These are phyloP conservation scores for Rhodotorula graminis DNA, from an alignment of 768 basidiomycete genomes.

Conservation along the genomic window DNA sequence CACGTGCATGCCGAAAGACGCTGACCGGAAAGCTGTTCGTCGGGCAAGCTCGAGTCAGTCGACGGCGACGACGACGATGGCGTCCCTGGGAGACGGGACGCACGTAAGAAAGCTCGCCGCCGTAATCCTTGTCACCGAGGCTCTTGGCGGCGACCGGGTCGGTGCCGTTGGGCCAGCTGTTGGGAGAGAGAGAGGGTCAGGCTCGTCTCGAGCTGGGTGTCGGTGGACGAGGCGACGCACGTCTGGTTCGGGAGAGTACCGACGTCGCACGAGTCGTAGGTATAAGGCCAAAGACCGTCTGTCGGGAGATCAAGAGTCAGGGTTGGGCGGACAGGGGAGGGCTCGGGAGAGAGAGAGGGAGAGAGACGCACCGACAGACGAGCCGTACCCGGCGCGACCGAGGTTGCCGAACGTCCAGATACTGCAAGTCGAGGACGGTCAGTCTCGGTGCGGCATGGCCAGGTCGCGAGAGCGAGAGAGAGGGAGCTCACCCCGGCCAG, in stretches of 20 bases:
- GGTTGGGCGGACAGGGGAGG: neutral
- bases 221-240: neutral
- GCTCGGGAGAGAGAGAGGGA: neutral
- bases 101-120: constrained; percentile 42
- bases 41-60: constrained; percentile 45
- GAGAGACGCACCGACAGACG: constrained; percentile 56
- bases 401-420: constrained; percentile 56
- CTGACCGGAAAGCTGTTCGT: constrained; percentile 76
- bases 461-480: too few relatives aligned
- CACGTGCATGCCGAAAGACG: constrained; percentile 83
- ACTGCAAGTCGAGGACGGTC: neutral
- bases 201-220: too few relatives aligned
- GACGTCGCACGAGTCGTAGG: constrained; percentile 66
- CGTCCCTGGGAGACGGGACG: neutral
- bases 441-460: too few relatives aligned
- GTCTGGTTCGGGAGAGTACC: constrained; percentile 62
- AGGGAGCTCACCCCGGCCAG: constrained; percentile 20
- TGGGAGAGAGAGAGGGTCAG: neutral
- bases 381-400: constrained; percentile 81
- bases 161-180: constrained; percentile 54
- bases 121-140: constrained; percentile 48
- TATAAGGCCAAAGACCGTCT: constrained; percentile 62
- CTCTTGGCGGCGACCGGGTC: constrained; percentile 56
- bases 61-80: too few relatives aligned
- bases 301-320: too few relatives aligned